These are phyloP conservation scores for Daldinia eschscholtzii DNA, from an alignment of 2,329 filamentous ascomycete genomes.

Conservation along the genomic window DNA sequence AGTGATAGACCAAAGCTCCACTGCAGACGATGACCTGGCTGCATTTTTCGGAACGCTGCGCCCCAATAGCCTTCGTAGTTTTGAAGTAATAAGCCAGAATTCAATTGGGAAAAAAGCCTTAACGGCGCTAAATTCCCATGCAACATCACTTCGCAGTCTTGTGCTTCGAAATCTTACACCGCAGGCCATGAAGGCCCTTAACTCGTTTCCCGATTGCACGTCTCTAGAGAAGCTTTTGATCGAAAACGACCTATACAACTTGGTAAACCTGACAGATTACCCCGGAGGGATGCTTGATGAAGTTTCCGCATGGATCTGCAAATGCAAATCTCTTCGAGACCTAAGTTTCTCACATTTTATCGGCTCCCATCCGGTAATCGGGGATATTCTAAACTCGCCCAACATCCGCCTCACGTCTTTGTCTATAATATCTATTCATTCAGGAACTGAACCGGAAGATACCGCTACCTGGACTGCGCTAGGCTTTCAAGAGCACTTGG, in stretches of 20 bases:
- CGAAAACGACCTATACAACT: conserved; percentile 45
- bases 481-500: conserved; percentile 44
- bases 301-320: conserved; percentile 51
- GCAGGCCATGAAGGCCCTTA: conserved; percentile 49
- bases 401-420: conserved; percentile 47
- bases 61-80: conserved; percentile 68
- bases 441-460: conserved; percentile 27
- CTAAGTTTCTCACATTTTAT: conserved; percentile 60
- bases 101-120: conserved; percentile 68
- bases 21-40: conserved; percentile 70
- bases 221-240: conserved; percentile 54
- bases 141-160: conserved; percentile 53
- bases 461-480: conserved; percentile 46
- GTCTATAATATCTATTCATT: conserved; percentile 40
- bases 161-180: conserved; percentile 51
- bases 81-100: conserved; percentile 69
- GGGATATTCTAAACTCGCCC: conserved; percentile 45
- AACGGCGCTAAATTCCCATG: conserved; percentile 62
- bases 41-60: conserved; percentile 68
- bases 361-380: conserved; percentile 56
- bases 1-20: conserved; percentile 50
- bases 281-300: conserved; percentile 47
- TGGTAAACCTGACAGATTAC: conserved; percentile 41
- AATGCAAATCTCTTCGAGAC: conserved; percentile 46
- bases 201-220: conserved; percentile 52